A percentile compares a stretch with the other conserved stretches of the same genome.
These are phyloP conservation scores for Mycena chlorophos DNA, from an alignment of 768 basidiomycete genomes.

Conservation along the genomic window DNA sequence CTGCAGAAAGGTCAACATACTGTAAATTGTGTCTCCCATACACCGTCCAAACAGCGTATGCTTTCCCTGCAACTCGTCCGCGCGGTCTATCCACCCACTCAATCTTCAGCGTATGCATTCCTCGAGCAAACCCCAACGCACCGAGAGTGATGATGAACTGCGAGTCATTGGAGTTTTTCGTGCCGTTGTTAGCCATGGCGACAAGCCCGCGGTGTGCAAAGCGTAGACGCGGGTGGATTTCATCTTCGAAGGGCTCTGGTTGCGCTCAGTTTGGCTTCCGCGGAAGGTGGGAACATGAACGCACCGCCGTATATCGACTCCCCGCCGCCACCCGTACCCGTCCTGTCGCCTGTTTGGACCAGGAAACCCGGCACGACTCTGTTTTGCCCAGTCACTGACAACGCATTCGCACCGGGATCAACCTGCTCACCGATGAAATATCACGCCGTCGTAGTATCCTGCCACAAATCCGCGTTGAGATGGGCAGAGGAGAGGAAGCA, in stretches of 20 bases:
- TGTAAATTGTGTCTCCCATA: constrained; percentile 87
- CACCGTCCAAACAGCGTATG: constrained; percentile 93
- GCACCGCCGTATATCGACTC: constrained; percentile 92
- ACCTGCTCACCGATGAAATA: constrained; percentile 77
- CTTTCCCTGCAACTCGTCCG: constrained; percentile 91
- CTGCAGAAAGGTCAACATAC: constrained; percentile 44
- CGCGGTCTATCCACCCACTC: constrained; percentile 56
- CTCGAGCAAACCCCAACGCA: constrained; percentile 30
- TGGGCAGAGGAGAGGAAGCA: not conserved
- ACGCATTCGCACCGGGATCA: not conserved
- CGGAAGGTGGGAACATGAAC: constrained; percentile 10
- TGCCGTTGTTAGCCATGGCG: constrained; percentile 90
- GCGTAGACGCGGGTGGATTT: constrained; percentile 88
- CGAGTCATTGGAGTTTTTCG: constrained; percentile 86
- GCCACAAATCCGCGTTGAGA: constrained; percentile 12
- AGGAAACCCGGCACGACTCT: constrained; percentile 91
- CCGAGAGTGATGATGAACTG: constrained; percentile 96
- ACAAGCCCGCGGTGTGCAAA: constrained; percentile 90
- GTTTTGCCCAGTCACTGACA: constrained; percentile 1
- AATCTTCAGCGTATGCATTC: not conserved
- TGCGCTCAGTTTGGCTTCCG: not conserved
- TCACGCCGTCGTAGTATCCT: constrained; percentile 97
- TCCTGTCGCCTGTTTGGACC: constrained; percentile 92
- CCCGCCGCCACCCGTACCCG: constrained; percentile 88
- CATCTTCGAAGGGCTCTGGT: constrained; percentile 91